Percentiles rank a stretch among this genome's conserved stretches.
These are phyloP conservation scores for Pseudozyma sp. DNA, from an alignment of 1,284 basidiomycete genomes.

Conservation along the genomic window DNA sequence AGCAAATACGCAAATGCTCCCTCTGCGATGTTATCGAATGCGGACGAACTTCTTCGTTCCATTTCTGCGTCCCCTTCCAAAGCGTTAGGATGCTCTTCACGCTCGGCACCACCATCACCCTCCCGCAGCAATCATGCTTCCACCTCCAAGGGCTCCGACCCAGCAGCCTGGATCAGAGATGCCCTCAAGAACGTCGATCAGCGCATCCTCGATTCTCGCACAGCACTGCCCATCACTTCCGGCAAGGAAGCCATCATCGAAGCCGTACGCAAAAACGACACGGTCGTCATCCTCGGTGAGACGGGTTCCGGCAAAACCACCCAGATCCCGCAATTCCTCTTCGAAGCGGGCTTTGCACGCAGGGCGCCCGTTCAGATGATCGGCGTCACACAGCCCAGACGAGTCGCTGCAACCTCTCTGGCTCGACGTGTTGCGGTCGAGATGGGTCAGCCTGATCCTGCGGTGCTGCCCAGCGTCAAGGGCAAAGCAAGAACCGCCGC, in stretches of 20 bases:
- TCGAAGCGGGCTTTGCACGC: conserved; percentile 74
- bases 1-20: conserved; percentile 52
- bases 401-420: conserved; percentile 92
- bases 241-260: conserved; percentile 53
- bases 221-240: conserved; percentile 58
- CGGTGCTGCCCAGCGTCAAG: conserved; percentile 28
- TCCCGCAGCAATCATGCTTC: conserved; percentile 9
- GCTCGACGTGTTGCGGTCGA: conserved; percentile 89
- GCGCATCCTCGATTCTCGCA: conserved; percentile 40
- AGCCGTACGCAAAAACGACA: conserved; percentile 76
- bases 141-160: conserved; percentile 7
- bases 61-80: not conserved
- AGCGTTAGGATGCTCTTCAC: not conserved
- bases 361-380: conserved; percentile 71
- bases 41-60: not conserved
- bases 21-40: conserved; percentile 2
- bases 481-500: conserved; percentile 33
- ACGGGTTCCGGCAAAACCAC: conserved; percentile 99
- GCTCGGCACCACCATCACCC: conserved; percentile 13
- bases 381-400: conserved; percentile 83
- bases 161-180: conserved; percentile 26
- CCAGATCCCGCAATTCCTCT: conserved; percentile 73
- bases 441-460: conserved; percentile 73
- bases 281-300: conserved; percentile 91
- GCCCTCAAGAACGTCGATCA: conserved; percentile 41